A percentile compares a stretch with the other conserved stretches of the same genome.
Conservation (phyloP, 1,284 basidiomycete genomes). For the Pyrrhoderma lamaoense region DNA sequence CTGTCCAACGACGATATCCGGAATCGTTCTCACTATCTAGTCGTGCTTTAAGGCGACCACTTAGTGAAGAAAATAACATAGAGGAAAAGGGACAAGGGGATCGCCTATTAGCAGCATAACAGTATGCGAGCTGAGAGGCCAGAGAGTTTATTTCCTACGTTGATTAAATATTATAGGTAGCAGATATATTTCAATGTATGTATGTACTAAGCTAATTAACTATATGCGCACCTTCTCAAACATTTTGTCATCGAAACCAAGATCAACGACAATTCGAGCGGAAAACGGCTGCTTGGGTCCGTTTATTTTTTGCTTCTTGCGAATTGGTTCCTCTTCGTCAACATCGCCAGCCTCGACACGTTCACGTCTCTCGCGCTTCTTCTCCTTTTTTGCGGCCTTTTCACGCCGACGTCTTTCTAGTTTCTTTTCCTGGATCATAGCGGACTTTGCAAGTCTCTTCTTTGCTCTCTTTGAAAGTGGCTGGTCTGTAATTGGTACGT, state of each 20-base stretch:
- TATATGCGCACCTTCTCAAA: slow-evolving; percentile 69
- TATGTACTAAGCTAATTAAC: not conserved
- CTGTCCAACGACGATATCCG: slow-evolving; percentile 72
- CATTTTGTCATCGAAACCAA: slow-evolving; percentile 95
- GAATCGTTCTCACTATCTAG: slow-evolving; percentile 64
- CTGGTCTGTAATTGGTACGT: slow-evolving; percentile 8
- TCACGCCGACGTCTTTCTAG: slow-evolving; percentile 70
- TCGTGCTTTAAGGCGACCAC: slow-evolving; percentile 56
- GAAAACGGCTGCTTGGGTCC: slow-evolving; percentile 46
- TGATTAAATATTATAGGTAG: not conserved
- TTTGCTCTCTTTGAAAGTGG: slow-evolving; percentile 72
- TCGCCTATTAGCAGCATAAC: slow-evolving; percentile 80
- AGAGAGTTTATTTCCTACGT: slow-evolving; percentile 89
- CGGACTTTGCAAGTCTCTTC: slow-evolving; percentile 68
- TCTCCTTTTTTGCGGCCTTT: slow-evolving; percentile 63
- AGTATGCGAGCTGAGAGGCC: slow-evolving; percentile 81
- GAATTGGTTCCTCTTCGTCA: slow-evolving; percentile 33
- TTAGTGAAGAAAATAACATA: slow-evolving; percentile 73
- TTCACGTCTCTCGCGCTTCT: slow-evolving; percentile 37
- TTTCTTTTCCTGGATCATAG: slow-evolving; percentile 60
- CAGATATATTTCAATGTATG: not conserved
- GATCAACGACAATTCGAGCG: slow-evolving; percentile 80
- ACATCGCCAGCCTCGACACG: slow-evolving; percentile 48
- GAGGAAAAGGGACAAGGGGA: slow-evolving; percentile 62
- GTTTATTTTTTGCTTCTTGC: slow-evolving; percentile 36